Percentiles rank a stretch among this genome's conserved stretches.
phyloP scores from a whole-genome alignment of 1,284 basidiomycete genomes.

The Melampsora allii-populina region DNA sequence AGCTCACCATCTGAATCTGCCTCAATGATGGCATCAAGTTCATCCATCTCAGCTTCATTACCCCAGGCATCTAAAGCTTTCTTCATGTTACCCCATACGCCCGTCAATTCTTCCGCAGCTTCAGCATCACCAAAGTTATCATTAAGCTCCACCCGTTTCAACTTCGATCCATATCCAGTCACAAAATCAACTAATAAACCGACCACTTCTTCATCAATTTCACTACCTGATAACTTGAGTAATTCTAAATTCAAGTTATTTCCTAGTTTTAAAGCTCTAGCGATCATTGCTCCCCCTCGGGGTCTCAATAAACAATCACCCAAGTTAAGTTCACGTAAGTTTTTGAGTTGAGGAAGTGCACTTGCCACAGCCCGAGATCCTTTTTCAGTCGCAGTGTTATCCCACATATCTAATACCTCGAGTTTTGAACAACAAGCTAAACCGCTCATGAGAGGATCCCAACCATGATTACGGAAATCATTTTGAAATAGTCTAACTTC shows the following conservation, averaged over 20 bases:
- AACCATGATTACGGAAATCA: conserved; percentile 91
- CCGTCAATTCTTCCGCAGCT: conserved; percentile 24
- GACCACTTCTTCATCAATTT: conserved; percentile 71
- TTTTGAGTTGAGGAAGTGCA: conserved; percentile 67
- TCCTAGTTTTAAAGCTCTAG: conserved; percentile 61
- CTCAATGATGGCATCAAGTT: conserved; percentile 41
- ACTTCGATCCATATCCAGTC: conserved; percentile 59
- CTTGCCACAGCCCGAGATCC: conserved; percentile 72
- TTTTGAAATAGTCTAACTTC: conserved; percentile 96
- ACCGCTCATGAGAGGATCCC: conserved; percentile 74
- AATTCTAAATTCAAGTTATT: conserved; percentile 69
- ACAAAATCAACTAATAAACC: conserved; percentile 67
- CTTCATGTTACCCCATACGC: conserved; percentile 42
- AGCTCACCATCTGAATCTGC: conserved; percentile 35
- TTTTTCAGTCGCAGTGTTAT: conserved; percentile 82
- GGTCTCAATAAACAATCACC: conserved; percentile 84
- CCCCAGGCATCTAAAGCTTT: conserved; percentile 36
- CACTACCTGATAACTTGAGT: conserved; percentile 83
- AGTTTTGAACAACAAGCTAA: conserved; percentile 67
- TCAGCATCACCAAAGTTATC: conserved; percentile 64
- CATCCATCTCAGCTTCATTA: conserved; percentile 43
- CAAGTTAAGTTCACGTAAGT: conserved; percentile 74
- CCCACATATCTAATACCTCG: conserved; percentile 82
- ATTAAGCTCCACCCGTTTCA: conserved; percentile 74
- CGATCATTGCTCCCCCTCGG: conserved; percentile 62